Base-by-base conservation (phyloP, 371 early-diverging fungal species). In the Apophysomyces sp. region DNA sequence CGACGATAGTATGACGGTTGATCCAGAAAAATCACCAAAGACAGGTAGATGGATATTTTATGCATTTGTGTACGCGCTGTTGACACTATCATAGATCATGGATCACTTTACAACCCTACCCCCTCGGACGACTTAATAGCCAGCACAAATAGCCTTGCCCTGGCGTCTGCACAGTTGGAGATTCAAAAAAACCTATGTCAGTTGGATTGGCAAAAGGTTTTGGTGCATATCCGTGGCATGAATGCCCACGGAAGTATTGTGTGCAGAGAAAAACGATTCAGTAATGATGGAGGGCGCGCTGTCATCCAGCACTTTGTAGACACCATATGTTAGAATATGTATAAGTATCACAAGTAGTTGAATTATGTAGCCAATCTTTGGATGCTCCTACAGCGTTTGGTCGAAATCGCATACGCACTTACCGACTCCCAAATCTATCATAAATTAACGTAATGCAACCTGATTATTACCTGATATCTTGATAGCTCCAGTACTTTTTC, bases 161-260 rank as follows among this genome's bases (percentile, higher is more conserved):
- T 66, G 11, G 63, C 52, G 13, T 49, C 55, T 13, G 52, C 53
- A 2, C 72, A 69, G 8, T 15, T n/a, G 11, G 61, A 54, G 21
- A 71, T 71, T 12, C 62, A 76, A 12, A 40, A 57, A 29, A 56
- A 77, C 30, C 40, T 89, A n/a, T 70, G 69, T 16, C 57, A 57
- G 21, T 63, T 89, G 8, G 44, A 62, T 1, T 89, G 88, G 88
- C 66, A 77, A 15, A 71, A 76, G 28, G 61, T 78, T 3, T 71
- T 78, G 52, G 81, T 86, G 0, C 72, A 71, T 56, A 74, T 82
- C 26, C 65, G 65, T 26, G 67, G 58, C 31, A 57, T 77, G 4
- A 82, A 86, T 67, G 76, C 85, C 0, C 89, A 89, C 62, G 89
- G 81, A 9, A 75, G 81, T 4, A 87, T 89, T 37, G 68, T 89